Evolutionary conservation across 2,329 filamentous ascomycete species (phyloP).

Genomic region (Fusarium solani-melongenae): DNA sequence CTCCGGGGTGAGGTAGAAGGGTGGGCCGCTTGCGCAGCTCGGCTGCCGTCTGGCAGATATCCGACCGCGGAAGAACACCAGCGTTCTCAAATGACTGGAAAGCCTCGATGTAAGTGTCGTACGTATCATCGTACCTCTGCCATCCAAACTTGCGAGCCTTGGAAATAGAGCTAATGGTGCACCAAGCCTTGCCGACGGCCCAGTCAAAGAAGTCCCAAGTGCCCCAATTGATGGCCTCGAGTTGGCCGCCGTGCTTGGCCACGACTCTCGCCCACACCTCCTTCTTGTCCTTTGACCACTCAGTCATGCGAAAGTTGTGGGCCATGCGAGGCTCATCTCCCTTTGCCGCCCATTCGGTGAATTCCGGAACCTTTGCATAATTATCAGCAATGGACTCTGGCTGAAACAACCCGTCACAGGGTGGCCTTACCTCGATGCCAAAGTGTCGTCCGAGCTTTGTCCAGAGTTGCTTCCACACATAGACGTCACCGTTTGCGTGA

Average conservation of each 20-base stretch:
- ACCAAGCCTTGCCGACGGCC: conserved; percentile 33
- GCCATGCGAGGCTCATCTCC: conserved; percentile 28
- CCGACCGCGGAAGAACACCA: conserved; percentile 18
- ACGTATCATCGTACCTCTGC: conserved; percentile 29
- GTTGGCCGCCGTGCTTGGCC: conserved; percentile 22
- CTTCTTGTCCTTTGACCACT: conserved; percentile 32
- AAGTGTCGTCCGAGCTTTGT: conserved; percentile 1
- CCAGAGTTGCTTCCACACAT: conserved; percentile 12
- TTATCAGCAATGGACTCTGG: background rate
- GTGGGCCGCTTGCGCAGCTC: background rate
- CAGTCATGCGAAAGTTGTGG: conserved; percentile 28
- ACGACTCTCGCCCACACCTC: conserved; percentile 28
- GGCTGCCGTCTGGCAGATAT: background rate
- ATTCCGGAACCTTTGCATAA: conserved; percentile 7
- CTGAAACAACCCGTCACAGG: background rate
- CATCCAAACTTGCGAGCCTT: conserved; percentile 36
- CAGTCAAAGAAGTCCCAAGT: conserved; percentile 37
- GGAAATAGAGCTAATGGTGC: conserved; percentile 15
- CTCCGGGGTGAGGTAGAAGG: conserved; percentile 13
- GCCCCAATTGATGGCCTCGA: conserved; percentile 29
- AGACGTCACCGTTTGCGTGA: conserved; percentile 2
- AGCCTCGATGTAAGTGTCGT: conserved; percentile 27
- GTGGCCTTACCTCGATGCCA: conserved; percentile 11
- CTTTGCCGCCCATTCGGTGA: conserved; percentile 19
- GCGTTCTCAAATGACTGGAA: conserved; percentile 34